Evolutionary conservation across 2,329 filamentous ascomycete genomes (phyloP), one percentile per base, ranked within the genome.

Genomic region (Talaromyces sp.): DNA sequence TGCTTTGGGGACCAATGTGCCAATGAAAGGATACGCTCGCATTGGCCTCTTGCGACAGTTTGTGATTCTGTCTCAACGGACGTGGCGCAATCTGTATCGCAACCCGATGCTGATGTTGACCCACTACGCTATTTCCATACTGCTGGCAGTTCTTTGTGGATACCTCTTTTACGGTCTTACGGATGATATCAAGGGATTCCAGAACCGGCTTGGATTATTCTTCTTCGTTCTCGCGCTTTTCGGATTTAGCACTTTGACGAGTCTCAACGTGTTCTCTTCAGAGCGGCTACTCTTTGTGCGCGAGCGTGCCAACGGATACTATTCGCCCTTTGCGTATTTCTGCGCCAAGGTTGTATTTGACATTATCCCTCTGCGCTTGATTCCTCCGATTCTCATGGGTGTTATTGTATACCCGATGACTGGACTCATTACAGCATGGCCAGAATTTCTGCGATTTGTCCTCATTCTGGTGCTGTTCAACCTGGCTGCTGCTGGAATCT

Each of bases 61-160:
- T 75, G 71, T 88, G 58, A 97, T 99, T 67, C 81, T 99, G 12
- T 96, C 93, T 0, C 84, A 87, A 68, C 86, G 94, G 52, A 99
- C 94, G 0, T 99, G 93, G 93, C 92, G 90, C 71, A 99, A 99
- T 71, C 82, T 99, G 7, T 97, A 99, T 79, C 88, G 94, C 60
- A 97, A 99, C 73, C 94, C 94, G 1, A 92, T 97, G 85, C 80
- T 99, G 62, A 99, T 99, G 94, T 84, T 99, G 61, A 97, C 92
- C 0, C 94, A 99, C 76, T 99, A 97, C 72, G 94, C 94, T 41
- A 97, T 97, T 66, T 92, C 94, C 8, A 97, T 99, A 62, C 79
- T 97, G 0, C 84, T 99, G 6, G 94, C 92, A 1, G 93, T 97
- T 5, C 89, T 99, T 61, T 92, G 93, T 1, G 94, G 94, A 3